Base-by-base conservation (phyloP, 164 flowering plant species). In the Platanus orientalis region DNA sequence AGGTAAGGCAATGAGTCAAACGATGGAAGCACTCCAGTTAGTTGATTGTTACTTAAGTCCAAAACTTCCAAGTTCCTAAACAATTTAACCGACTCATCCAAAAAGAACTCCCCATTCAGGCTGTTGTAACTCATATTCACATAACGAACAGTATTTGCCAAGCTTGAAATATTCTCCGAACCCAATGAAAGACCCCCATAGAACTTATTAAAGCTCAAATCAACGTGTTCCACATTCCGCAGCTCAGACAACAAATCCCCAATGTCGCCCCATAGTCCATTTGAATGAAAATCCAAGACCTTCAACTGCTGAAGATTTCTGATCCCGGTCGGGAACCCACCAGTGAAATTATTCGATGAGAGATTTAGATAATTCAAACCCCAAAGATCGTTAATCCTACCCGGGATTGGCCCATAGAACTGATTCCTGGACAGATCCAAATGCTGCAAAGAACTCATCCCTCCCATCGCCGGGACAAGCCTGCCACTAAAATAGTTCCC, bases 371-470 rank as follows among this genome's bases (percentile, higher is more conserved):
- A 76, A 61, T 72, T 68, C 63, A 95, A 72, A 2, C 74, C 78
- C 88, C 88, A 90, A 1, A 95, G 72, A 3, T 88, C 84, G 13
- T 69, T 78, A 65, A 95, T 70, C 67, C 81, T 68, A 28, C 58
- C 81, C 0, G 99, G 99, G 58, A 92, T 78, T 55, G 97, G 94
- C 1, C 97, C 98, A 27, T 81, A 79, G 65, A 93, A 93, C 32
- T 26, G 23, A 60, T 90, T 93, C 2, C 64, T 39, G 0, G 95
- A 85, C 62, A 93, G 95, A 90, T 93, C 98, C 76, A 90, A 68
- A 64, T 75, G 72, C 73, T 84, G 80, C 40, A 93, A 71, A 16
- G 86, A 58, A 28, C 61, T 50, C 70, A 93, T 76, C 6, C 69
- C 28, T 1, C 98, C 97, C 25, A 93, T 32, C 6, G 84, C 70